Conservation (phyloP, 192 early-diverging fungal genomes). For the Backusella morwellensis region DNA sequence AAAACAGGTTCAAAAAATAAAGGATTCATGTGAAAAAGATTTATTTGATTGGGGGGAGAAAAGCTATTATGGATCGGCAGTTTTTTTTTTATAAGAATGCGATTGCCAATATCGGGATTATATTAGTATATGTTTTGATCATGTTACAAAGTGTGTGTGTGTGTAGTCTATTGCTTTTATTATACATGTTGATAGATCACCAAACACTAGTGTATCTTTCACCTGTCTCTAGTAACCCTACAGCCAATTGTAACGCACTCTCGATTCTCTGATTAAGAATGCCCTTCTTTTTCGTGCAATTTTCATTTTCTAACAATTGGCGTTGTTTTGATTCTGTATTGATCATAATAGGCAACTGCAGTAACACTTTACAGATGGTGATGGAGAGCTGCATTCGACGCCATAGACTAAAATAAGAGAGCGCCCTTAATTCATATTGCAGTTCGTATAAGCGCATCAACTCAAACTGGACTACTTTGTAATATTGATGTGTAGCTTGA, state of each 20-base stretch:
- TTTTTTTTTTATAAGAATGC: background rate
- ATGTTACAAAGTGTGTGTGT: background rate
- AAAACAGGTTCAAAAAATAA: background rate
- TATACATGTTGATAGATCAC: background rate
- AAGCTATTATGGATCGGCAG: background rate
- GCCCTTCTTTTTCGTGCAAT: slow-evolving; percentile 8
- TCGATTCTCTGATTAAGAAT: slow-evolving; percentile 30
- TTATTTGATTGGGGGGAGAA: background rate
- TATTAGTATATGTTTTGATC: background rate
- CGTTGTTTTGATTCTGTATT: slow-evolving; percentile 39
- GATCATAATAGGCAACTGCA: slow-evolving; percentile 54
- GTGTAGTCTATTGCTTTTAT: background rate
- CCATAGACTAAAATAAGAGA: slow-evolving; percentile 56
- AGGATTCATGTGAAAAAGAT: background rate
- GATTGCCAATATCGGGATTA: background rate
- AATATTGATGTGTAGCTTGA: slow-evolving; percentile 57
- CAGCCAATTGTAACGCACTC: slow-evolving; percentile 29
- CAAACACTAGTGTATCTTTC: slow-evolving; percentile 24
- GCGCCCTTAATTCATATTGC: slow-evolving; percentile 51
- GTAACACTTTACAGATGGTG: slow-evolving; percentile 47
- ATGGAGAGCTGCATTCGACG: slow-evolving; percentile 53
- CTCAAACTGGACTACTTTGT: slow-evolving; percentile 56
- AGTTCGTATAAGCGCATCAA: slow-evolving; percentile 54
- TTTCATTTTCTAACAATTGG: slow-evolving; percentile 15
- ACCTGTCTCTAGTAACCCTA: slow-evolving; percentile 30